Base-by-base conservation (phyloP, 2,329 filamentous ascomycete genomes). In the Xylaria sp. region DNA sequence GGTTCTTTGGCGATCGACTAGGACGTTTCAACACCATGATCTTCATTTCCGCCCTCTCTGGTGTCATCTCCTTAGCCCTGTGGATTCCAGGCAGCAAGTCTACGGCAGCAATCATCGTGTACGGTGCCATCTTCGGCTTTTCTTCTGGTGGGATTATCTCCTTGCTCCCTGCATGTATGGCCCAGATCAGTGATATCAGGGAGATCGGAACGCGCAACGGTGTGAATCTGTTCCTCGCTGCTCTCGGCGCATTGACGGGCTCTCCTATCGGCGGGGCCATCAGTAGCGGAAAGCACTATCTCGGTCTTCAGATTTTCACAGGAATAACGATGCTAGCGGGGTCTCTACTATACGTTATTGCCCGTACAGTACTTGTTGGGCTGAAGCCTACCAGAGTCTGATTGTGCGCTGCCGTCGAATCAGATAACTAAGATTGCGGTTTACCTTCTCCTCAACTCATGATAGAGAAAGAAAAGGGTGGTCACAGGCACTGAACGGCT, bases 131-230 rank as follows among this genome's bases (percentile, higher is more conserved):
- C 0, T 92, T 89, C 69, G 91, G 90, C 12, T 91, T 92, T 77
- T 83, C 83, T n/a, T 89, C 87, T 0, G 91, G 90, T 10, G 86
- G 87, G 3, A 90, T 89, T 72, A 86, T 91, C 54, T 85, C 85
- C 1, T 79, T 92, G n/a, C 81, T 83, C 0, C 89, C 91, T 0
- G 85, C 90, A 0, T 81, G 91, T 12, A 82, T 94, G 25, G 90
- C 90, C 1, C 90, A 93, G 75, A 91, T 94, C 69, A 89, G 87
- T 1, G 89, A 92, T 51, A 86, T 93, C 52, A 83, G 87, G 20
- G 85, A 92, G 76, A 90, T 94, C 28, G 92, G 92, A 13, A 86
- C 90, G 2, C 84, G 92, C 9, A 89, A 86, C 1, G 92, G 92
- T 0, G 85, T 87, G 0, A 84, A 88, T 31, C 92, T 91, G 76